Base-by-base conservation (phyloP, 768 basidiomycete genomes). In the Solioccasus polychromus region DNA sequence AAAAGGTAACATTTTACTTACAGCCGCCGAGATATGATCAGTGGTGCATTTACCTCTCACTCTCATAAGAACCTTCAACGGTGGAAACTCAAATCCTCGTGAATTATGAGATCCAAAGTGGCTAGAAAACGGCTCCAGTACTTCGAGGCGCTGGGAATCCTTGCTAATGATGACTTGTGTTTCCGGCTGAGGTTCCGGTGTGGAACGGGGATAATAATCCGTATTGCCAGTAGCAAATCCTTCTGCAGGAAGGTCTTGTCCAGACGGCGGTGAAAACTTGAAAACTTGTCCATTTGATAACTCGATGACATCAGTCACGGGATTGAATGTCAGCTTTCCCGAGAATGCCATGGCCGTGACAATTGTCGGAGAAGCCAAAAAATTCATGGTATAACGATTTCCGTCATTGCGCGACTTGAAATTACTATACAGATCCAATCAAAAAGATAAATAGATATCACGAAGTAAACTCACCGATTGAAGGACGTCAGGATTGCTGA, bases 41-140 rank as follows among this genome's bases (percentile, higher is more conserved):
- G 96, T 99, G 11, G 96, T 99, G 66, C 96, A 99, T 70, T 99
- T 98, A n/a, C 96, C 96, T 53, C 89, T 74, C 7, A 98, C 91
- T 24, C 92, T 73, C 78, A 98, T 81, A 39, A 99, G 66, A 41
- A 95, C 89, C 57, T 82, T 89, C 64, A 97, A 70, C 19, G 78
- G 56, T 8, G 92, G 86, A 14, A 98, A 73, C 70, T 99, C 96
- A 29, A 83, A 65, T 12, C 75, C 78, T 45, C 77, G 68, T 14
- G 67, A 49, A 55, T 78, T 79, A 5, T 68, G 63, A 25, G 64
- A 62, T 23, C 61, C 68, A 60, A 97, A 96, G 59, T 82, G 88
- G 51, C 83, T 85, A 2, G 67, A 47, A 68, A 99, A 99, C 4
- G 96, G 91, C 57, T 88, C 77, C 19, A 99, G 74, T 7, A 87